Evolutionary conservation across 331 rosid genomes (phyloP).

Genomic region (Saraca asoca): DNA sequence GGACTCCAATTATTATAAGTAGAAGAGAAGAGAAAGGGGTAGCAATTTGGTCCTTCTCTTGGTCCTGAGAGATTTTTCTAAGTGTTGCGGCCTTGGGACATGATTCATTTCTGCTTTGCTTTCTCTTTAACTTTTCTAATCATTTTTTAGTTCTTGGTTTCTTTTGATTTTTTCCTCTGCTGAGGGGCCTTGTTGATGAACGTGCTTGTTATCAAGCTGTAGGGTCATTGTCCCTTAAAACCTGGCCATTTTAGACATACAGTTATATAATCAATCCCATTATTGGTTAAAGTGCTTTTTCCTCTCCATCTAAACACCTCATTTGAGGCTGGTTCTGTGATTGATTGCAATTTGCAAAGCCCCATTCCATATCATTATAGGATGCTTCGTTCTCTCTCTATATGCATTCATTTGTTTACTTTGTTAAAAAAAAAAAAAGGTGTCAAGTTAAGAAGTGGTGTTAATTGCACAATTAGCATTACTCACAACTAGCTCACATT

Average conservation of each 20-base stretch:
- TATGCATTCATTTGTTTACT: constrained; percentile 28
- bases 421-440: constrained; percentile 7
- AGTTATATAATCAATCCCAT: constrained; percentile 43
- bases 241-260: neutral
- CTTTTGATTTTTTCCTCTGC: constrained; percentile 37
- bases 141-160: constrained; percentile 41
- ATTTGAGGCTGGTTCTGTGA: constrained; percentile 31
- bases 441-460: neutral
- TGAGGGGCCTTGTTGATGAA: constrained; percentile 55
- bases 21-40: constrained; percentile 25
- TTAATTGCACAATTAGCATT: no score
- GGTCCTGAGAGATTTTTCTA: constrained; percentile 42
- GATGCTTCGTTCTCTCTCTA: constrained; percentile 35
- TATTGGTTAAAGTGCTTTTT: constrained; percentile 36
- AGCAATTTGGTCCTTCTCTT: constrained; percentile 26
- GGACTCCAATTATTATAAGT: constrained; percentile 42
- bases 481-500: no score
- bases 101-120: constrained; percentile 40
- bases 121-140: constrained; percentile 47
- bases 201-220: constrained; percentile 70
- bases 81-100: constrained; percentile 40
- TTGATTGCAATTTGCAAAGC: constrained; percentile 35
- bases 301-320: constrained; percentile 36
- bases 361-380: constrained; percentile 39
- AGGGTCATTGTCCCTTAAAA: constrained; percentile 48